Evolutionary conservation across 2,329 filamentous ascomycete genomes (phyloP), one percentile per base, ranked within the genome.

Genomic region (Amesomyces nigricolor): DNA sequence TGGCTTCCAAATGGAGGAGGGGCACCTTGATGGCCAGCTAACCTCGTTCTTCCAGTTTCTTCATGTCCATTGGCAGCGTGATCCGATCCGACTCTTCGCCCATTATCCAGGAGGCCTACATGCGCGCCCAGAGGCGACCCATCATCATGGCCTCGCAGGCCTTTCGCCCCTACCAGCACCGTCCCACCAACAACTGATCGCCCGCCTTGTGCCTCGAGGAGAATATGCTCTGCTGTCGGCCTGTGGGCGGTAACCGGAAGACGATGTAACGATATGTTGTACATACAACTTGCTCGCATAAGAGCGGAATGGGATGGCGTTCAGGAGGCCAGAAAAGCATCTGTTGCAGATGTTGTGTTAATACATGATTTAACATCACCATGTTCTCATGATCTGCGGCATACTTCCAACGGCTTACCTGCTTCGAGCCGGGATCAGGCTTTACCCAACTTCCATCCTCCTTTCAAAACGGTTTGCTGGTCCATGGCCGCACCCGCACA

Each of bases 21-120:
- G 10, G 16, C 2, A 5, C 13, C 9, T 7, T 11, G 7, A 4
- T 5, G 17, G 9, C 13, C 32, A 14, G 17, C 53, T 62, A 62
- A 67, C 64, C 53, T 50, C 47, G 10, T 17, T n/a, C 42, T 10
- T 53, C 17, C 61, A 86, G 82, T 22, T 96, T 97, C 76, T 99
- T 99, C 80, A 99, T 99, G 94, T 92, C 89, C 56, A 96, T 99
- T 65, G 94, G 94, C 64, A 96, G 90, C 65, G 91, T 95, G 44
- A 96, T 99, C 67, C 88, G 94, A 68, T 91, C 90, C 58, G 94
- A 99, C 65, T 85, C 89, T 62, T 89, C 89, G 43, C 85, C 87
- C 38, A 85, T 88, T 65, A 78, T 86, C 57, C 79, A 84, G 63
- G 82, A 91, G 69, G 83, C 88, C 56, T 96, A 92, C 75, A 81